Evolutionary conservation across 2,329 filamentous ascomycete species (phyloP).

Genomic region (Botrytis galanthina): DNA sequence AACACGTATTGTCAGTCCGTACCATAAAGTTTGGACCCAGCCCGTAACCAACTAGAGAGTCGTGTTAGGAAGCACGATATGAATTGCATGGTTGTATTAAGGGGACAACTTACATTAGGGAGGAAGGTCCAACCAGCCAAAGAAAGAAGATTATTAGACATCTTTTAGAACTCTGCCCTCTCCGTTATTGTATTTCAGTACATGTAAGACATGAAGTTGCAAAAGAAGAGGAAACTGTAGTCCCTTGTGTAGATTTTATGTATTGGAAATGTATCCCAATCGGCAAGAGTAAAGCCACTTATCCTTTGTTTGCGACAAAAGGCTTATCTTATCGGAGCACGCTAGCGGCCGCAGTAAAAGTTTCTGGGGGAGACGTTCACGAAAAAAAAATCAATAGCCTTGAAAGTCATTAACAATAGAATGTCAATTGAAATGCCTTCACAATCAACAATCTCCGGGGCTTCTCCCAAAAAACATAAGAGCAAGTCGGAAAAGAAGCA

Average conservation of each 20-base stretch:
- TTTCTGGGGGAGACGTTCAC: conserved; percentile 9
- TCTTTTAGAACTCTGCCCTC: conserved; percentile 14
- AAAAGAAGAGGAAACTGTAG: neutral
- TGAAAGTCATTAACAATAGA: neutral
- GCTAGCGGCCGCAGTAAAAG: conserved; percentile 22
- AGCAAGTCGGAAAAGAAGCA: conserved; percentile 38
- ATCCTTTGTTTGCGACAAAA: neutral
- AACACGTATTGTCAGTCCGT: conserved; percentile 83
- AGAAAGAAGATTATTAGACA: conserved; percentile 46
- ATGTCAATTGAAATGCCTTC: conserved; percentile 35
- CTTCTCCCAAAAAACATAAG: conserved; percentile 33
- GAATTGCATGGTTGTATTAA: neutral
- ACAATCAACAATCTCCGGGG: conserved; percentile 19
- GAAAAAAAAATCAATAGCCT: conserved; percentile 14
- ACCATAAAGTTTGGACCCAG: conserved; percentile 78
- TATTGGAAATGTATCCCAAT: conserved; percentile 15
- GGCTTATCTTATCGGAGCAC: conserved; percentile 15
- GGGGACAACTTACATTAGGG: conserved; percentile 49
- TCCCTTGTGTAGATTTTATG: neutral
- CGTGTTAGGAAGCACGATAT: conserved; percentile 21
- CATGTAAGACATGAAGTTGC: neutral
- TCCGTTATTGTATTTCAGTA: neutral
- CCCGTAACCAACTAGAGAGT: conserved; percentile 67
- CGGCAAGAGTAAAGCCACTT: conserved; percentile 18
- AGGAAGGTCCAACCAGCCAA: conserved; percentile 61